Conservation (phyloP, 441 rosid species). For the Adansonia madagascariensis region DNA sequence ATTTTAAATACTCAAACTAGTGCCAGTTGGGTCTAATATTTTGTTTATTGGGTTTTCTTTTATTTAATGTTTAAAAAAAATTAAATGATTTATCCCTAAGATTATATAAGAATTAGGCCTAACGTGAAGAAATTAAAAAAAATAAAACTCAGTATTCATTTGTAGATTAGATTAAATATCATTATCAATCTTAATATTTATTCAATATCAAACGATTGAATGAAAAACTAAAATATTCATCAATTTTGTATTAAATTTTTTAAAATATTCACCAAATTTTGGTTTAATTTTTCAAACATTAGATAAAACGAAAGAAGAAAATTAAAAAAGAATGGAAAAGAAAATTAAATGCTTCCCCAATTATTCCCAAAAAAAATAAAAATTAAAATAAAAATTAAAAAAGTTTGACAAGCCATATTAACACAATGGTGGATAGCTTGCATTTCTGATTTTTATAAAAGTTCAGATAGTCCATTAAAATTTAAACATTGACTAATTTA, state of each 20-base stretch:
- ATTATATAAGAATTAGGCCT: not conserved
- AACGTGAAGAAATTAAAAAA: not conserved
- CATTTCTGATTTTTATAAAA: not conserved
- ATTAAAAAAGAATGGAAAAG: too few species aligned
- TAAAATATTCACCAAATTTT: too few species aligned
- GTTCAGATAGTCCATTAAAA: not conserved
- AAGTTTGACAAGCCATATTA: not conserved
- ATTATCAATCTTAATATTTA: too few species aligned
- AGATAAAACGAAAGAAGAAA: too few species aligned
- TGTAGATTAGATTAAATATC: not conserved
- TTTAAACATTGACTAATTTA: not conserved
- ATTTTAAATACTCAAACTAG: conserved; percentile 39
- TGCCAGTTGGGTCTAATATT: conserved; percentile 40
- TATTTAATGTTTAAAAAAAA: not conserved
- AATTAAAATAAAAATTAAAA: not conserved
- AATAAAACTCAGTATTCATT: not conserved
- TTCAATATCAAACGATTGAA: too few species aligned
- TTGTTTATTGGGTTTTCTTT: conserved; percentile 25
- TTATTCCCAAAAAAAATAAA: too few species aligned
- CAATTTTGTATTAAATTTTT: too few species aligned
- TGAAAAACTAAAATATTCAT: too few species aligned
- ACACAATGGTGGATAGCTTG: not conserved
- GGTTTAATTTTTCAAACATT: too few species aligned
- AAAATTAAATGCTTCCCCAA: too few species aligned
- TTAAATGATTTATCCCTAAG: not conserved